These are phyloP conservation scores for Alternaria hordeiaustralica DNA, from an alignment of 2,329 filamentous ascomycete genomes.

Conservation along the genomic window DNA sequence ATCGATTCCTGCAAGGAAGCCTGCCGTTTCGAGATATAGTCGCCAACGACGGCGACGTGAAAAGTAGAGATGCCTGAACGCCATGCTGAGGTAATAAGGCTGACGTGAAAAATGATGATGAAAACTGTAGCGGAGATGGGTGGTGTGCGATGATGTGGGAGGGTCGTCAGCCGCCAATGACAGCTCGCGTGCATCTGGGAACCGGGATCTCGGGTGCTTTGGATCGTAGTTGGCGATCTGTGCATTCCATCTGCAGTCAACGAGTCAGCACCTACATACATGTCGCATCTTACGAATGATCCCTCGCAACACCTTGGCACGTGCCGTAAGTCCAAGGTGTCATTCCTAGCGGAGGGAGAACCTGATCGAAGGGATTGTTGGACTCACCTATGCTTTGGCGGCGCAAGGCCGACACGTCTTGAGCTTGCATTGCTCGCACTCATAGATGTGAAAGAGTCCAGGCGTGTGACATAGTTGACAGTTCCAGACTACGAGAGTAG, in stretches of 20 bases:
- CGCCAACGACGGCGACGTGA: constrained; percentile 28
- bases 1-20: constrained; percentile 22
- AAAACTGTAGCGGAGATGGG: constrained; percentile 11
- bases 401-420: constrained; percentile 58
- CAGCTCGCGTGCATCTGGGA: constrained; percentile 14
- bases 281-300: constrained; percentile 19
- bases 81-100: constrained; percentile 45
- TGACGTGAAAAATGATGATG: constrained; percentile 24
- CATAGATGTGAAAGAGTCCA: constrained; percentile 59
- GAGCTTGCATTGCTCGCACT: constrained; percentile 59
- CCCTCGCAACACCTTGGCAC: constrained; percentile 16
- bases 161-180: constrained; percentile 18
- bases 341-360: not conserved
- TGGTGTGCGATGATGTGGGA: constrained; percentile 3
- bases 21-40: constrained; percentile 30
- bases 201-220: constrained; percentile 20
- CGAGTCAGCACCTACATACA: constrained; percentile 33
- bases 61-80: constrained; percentile 38
- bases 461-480: constrained; percentile 60
- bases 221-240: constrained; percentile 36
- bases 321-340: constrained; percentile 2
- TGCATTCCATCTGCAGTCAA: constrained; percentile 28
- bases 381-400: constrained; percentile 50
- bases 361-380: not conserved
- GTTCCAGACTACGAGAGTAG: constrained; percentile 59